These are phyloP conservation scores for Wickerhamomyces sp. DNA, from an alignment of 1,139 yeast species.

Conservation along the genomic window DNA sequence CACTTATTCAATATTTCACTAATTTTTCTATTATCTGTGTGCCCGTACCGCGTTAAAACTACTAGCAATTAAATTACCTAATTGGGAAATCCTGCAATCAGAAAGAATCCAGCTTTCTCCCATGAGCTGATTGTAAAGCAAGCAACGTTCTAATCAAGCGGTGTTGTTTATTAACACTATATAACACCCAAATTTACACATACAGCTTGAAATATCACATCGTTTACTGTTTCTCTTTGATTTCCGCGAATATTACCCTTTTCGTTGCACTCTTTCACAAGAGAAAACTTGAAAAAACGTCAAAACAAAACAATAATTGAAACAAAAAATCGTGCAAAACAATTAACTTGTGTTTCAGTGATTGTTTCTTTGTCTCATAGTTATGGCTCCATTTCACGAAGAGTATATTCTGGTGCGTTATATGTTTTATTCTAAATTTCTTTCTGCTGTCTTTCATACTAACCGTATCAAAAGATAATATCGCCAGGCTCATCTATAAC, in stretches of 20 bases:
- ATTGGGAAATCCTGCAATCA: background rate
- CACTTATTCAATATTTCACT: background rate
- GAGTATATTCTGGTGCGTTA: slow-evolving; percentile 33
- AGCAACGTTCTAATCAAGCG: no score
- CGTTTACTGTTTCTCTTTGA: background rate
- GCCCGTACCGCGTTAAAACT: slow-evolving; percentile 1
- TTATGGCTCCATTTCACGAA: slow-evolving; percentile 47
- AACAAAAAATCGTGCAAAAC: no score
- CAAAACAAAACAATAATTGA: background rate
- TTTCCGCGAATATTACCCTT: background rate
- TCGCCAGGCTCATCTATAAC: slow-evolving; percentile 81
- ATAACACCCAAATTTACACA: no score
- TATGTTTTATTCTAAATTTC: background rate
- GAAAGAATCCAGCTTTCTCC: background rate
- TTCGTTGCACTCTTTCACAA: background rate
- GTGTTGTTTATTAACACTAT: no score
- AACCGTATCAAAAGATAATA: slow-evolving; percentile 38
- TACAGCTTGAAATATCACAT: no score
- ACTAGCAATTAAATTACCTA: background rate
- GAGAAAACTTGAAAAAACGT: background rate
- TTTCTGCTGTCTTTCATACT: slow-evolving; percentile 1
- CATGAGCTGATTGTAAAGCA: no score
- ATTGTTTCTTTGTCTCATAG: no score
- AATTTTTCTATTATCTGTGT: background rate
- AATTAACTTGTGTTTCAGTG: no score